Base-by-base conservation (phyloP, 2,329 filamentous ascomycete genomes). In the Aspergillus sp. region DNA sequence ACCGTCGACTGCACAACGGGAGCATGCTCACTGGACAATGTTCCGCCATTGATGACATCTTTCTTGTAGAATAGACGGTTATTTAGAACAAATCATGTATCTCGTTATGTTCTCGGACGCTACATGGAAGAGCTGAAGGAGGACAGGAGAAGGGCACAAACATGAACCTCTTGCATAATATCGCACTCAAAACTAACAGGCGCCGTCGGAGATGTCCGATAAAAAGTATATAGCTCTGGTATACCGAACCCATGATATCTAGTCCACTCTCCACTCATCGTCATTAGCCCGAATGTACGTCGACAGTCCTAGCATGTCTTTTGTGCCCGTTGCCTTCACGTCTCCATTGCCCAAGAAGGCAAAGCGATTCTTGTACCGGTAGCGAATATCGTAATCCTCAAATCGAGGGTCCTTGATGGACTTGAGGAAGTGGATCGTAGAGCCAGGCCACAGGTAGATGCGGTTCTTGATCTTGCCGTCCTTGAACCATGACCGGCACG, bases 401-500 rank as follows among this genome's bases (percentile, higher is more conserved):
- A 47, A 52, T 11, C 49, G 20, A 3, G 49, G 49, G 5, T 45
- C 34, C 23, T 10, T 23, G 14, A 45, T n/a, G 16, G 21, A n/a
- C 14, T 45, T 23, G 14, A 25, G 14, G 6, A 45, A 25, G 11
- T 23, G 19, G 14, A 45, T 29, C 19, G 17, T 23, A 4, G 42
- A 45, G 7, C 42, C 42, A 23, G 42, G 42, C 17, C 17, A 45
- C 19, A 45, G 19, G 6, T n/a, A 23, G 14, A 45, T n/a, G 17
- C 23, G 19, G 7, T 23, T 23, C 14, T 45, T 23, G 19, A 45
- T 29, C 19, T 23, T 45, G 21, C 45, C 45, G 14, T 49, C 62
- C 55, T 72, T 72, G 59, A 67, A 73, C 70, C 70, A 72, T 31
- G 63, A 66, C 11, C 63, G 61, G 49, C 70, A 73, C 25, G 59